Conservation (phyloP, 352 stramenopile genomes). For the Phytophthora multivora region DNA sequence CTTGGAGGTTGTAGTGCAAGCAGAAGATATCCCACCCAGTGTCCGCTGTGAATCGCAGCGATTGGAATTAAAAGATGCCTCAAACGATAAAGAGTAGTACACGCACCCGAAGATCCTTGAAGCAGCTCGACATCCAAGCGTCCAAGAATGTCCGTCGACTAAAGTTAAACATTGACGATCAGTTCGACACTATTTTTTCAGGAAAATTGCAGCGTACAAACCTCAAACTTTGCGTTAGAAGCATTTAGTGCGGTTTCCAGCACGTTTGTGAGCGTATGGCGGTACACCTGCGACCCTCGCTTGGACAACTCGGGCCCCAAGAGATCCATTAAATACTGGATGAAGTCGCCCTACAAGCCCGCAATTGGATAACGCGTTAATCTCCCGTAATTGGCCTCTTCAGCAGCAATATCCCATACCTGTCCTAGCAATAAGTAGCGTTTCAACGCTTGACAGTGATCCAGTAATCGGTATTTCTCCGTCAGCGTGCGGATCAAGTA, state of each 20-base stretch:
- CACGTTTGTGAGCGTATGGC: conserved; percentile 94
- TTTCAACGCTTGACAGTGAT: conserved; percentile 97
- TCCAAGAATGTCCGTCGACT: conserved; percentile 91
- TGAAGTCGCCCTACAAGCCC: conserved; percentile 92
- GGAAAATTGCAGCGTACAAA: conserved; percentile 31
- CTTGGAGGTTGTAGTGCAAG: conserved; percentile 89
- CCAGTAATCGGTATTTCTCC: conserved; percentile 92
- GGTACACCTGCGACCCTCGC: conserved; percentile 91
- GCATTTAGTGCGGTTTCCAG: conserved; percentile 94
- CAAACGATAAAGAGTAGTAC: not conserved
- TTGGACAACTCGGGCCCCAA: conserved; percentile 92
- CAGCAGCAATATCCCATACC: conserved; percentile 29
- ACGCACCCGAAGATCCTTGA: conserved; percentile 66
- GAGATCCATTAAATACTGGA: conserved; percentile 96
- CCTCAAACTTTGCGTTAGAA: conserved; percentile 96
- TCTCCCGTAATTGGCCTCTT: not conserved
- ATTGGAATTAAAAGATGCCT: conserved; percentile 3
- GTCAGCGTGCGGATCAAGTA: conserved; percentile 93
- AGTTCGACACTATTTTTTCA: not conserved
- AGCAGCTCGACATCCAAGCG: conserved; percentile 93
- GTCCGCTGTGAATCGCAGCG: conserved; percentile 53
- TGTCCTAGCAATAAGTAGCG: conserved; percentile 98
- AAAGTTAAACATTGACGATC: conserved; percentile 1
- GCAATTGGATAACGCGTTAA: not conserved
- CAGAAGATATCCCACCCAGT: conserved; percentile 95